Percentiles rank a stretch among this genome's conserved stretches.
Conservation (phyloP, 176 grass and related monocot species). For the Pontederia paniculata region DNA sequence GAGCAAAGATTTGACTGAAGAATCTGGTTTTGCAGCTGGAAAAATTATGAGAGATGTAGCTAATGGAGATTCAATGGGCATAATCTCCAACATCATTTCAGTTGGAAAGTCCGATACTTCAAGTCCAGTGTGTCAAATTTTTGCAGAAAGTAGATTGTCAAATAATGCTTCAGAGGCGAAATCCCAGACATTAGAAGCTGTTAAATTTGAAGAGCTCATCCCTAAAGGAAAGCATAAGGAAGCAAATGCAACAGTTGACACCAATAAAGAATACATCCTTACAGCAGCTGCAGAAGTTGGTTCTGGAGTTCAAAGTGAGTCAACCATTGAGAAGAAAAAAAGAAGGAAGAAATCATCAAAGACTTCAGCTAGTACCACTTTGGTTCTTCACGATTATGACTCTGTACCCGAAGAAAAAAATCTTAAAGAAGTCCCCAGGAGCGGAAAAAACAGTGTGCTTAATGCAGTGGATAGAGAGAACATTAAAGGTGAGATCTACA, state of each 20-base stretch:
- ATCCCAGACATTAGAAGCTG: constrained; percentile 7
- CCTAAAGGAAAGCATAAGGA: constrained; percentile 7
- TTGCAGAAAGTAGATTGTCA: neutral
- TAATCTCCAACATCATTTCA: neutral
- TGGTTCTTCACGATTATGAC: constrained; percentile 22
- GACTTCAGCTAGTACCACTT: neutral
- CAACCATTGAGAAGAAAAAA: constrained; percentile 24
- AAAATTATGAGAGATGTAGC: neutral
- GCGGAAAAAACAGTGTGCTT: constrained; percentile 18
- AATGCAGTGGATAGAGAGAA: constrained; percentile 17
- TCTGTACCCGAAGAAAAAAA: constrained; percentile 24
- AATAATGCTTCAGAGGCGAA: constrained; percentile 7
- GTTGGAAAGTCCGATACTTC: neutral
- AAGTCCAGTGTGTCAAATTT: no score
- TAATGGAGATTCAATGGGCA: neutral
- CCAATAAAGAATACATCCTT: constrained; percentile 8
- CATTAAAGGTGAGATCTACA: neutral
- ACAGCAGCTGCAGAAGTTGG: constrained; percentile 21
- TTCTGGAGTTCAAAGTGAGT: constrained; percentile 21
- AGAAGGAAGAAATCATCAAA: constrained; percentile 21
- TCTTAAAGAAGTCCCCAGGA: constrained; percentile 12
- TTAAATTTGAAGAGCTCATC: neutral
- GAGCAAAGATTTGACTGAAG: constrained; percentile 21
- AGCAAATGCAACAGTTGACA: constrained; percentile 10
- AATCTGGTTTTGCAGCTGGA: constrained; percentile 2